Evolutionary conservation across 2,329 filamentous ascomycete species (phyloP).

Genomic region (Ascochyta clinopodiicola): DNA sequence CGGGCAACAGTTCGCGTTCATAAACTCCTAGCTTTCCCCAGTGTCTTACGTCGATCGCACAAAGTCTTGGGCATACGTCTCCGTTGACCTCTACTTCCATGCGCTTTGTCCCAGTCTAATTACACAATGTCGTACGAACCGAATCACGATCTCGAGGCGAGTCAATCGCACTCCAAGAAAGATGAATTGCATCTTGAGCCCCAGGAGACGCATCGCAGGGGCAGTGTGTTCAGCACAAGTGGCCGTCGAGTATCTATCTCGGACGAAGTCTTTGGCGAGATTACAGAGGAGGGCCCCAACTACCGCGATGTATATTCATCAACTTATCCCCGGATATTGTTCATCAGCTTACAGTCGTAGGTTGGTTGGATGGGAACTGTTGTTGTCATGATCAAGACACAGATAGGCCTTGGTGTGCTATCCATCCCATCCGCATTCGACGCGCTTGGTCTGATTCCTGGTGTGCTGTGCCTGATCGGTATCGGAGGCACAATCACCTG

Average conservation of each 20-base stretch:
- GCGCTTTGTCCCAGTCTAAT: background rate
- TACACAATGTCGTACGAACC: slow-evolving; percentile 17
- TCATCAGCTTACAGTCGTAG: background rate
- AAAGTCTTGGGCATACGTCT: background rate
- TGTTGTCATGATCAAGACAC: slow-evolving; percentile 29
- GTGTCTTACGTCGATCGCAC: background rate
- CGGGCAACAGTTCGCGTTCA: background rate
- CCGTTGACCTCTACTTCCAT: background rate
- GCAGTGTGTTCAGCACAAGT: slow-evolving; percentile 14
- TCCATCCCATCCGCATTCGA: slow-evolving; percentile 56
- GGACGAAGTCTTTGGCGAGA: slow-evolving; percentile 14
- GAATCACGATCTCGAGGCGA: slow-evolving; percentile 7
- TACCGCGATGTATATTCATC: slow-evolving; percentile 5
- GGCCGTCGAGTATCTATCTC: background rate
- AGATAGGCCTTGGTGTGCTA: slow-evolving; percentile 47
- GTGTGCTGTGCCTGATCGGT: slow-evolving; percentile 50
- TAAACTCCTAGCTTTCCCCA: slow-evolving; percentile 4
- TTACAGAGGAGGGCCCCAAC: slow-evolving; percentile 8
- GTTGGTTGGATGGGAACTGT: slow-evolving; percentile 26
- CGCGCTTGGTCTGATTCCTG: slow-evolving; percentile 55
- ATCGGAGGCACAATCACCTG: slow-evolving; percentile 55
- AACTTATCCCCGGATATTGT: no score
- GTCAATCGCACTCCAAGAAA: slow-evolving; percentile 2
- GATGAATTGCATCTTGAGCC: slow-evolving; percentile 6
- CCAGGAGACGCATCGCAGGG: slow-evolving; percentile 4